Evolutionary conservation across 192 early-diverging fungal species (phyloP).

Genomic region (Entomortierella chlamydospora): DNA sequence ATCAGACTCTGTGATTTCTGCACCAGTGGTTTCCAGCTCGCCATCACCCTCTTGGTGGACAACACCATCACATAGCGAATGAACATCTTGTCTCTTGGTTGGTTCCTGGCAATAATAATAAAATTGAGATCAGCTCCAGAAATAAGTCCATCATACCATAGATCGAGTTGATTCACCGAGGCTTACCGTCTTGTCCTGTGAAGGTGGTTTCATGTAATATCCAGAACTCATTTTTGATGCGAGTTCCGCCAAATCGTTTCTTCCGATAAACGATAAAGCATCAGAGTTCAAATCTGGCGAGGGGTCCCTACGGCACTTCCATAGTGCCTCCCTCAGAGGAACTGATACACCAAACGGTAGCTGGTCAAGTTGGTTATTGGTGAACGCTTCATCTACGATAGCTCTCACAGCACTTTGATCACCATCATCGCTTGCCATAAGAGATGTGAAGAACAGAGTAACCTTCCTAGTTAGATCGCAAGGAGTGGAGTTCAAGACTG

Average conservation of each 20-base stretch:
- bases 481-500: neutral
- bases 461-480: constrained; percentile 32
- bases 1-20: constrained; percentile 58
- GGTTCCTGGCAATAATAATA: constrained; percentile 8
- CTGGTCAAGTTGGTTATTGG: constrained; percentile 54
- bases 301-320: constrained; percentile 62
- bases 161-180: neutral
- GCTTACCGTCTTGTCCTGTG: neutral
- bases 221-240: constrained; percentile 18
- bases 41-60: constrained; percentile 46
- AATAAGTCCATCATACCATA: neutral
- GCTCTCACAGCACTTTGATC: constrained; percentile 53
- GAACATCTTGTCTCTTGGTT: constrained; percentile 17
- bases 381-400: constrained; percentile 51
- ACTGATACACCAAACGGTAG: constrained; percentile 67
- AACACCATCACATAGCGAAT: constrained; percentile 21
- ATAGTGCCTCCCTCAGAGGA: constrained; percentile 63
- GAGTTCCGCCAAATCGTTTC: constrained; percentile 42
- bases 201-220: constrained; percentile 16
- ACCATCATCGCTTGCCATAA: constrained; percentile 23
- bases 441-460: constrained; percentile 13
- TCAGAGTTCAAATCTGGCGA: constrained; percentile 51
- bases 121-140: neutral
- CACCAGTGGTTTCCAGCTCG: constrained; percentile 26
- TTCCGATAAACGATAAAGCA: constrained; percentile 66